Conservation (phyloP, 2,329 filamentous ascomycete genomes). For the Penicillium sp. region DNA sequence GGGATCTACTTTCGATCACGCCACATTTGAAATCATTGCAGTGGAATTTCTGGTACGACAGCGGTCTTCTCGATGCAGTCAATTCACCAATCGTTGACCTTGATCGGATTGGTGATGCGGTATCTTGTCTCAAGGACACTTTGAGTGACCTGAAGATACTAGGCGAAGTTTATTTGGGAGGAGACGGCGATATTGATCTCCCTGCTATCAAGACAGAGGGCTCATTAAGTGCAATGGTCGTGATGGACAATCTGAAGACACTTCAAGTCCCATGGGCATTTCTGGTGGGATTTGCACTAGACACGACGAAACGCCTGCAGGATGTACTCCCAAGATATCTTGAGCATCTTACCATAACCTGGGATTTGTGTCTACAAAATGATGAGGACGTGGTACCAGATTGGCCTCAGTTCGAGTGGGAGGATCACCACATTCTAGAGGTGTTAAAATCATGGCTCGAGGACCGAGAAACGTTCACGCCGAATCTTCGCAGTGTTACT, state of each 20-base stretch:
- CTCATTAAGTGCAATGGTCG: background rate
- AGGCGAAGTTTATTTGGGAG: background rate
- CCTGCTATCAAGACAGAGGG: background rate
- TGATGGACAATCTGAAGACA: constrained; percentile 2
- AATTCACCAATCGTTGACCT: constrained; percentile 13
- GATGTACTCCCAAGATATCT: background rate
- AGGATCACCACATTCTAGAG: too few relatives aligned
- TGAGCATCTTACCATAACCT: too few relatives aligned
- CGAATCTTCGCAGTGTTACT: constrained; percentile 8
- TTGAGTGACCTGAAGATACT: constrained; percentile 20
- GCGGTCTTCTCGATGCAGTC: constrained; percentile 4
- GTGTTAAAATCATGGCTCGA: too few relatives aligned
- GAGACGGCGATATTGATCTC: background rate
- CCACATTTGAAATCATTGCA: too few relatives aligned
- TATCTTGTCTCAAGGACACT: constrained; percentile 21
- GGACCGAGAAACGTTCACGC: too few relatives aligned
- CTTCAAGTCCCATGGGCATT: constrained; percentile 14
- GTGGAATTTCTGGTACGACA: constrained; percentile 14
- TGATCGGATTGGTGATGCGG: constrained; percentile 14
- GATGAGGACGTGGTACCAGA: too few relatives aligned
- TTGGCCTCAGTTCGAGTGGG: too few relatives aligned
- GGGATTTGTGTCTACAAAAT: too few relatives aligned
- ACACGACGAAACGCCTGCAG: background rate
- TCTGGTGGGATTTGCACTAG: constrained; percentile 14
- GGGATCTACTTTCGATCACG: too few relatives aligned